These are phyloP conservation scores for Nakazawaea ernobii DNA, from an alignment of 805 yeast species.

Conservation along the genomic window DNA sequence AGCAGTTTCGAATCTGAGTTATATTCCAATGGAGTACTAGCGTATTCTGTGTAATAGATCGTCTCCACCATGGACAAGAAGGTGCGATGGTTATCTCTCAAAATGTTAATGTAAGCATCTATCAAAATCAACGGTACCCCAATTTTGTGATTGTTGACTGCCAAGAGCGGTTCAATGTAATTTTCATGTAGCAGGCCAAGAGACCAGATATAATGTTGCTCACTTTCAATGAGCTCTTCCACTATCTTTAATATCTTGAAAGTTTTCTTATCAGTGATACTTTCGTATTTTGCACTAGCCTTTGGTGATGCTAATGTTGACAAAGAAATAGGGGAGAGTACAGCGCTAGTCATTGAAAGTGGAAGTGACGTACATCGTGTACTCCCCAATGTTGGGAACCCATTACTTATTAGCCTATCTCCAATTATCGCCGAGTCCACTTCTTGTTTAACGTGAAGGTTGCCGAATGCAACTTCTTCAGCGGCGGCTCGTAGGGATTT, in stretches of 20 bases:
- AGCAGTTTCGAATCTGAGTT: slow-evolving; percentile 6
- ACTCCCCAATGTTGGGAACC: no score
- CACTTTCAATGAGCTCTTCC: slow-evolving; percentile 47
- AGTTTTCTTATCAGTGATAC: neutral
- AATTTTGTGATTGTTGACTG: slow-evolving; percentile 14
- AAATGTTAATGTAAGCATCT: slow-evolving; percentile 21
- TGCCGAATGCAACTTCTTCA: no score
- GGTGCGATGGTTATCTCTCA: slow-evolving; percentile 26
- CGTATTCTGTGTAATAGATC: slow-evolving; percentile 14
- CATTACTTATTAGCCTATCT: no score
- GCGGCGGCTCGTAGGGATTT: no score
- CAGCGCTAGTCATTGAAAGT: neutral
- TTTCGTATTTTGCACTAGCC: neutral
- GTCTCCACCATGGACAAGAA: slow-evolving; percentile 23
- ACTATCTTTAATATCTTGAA: slow-evolving; percentile 21
- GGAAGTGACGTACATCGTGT: neutral
- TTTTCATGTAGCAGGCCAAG: slow-evolving; percentile 35
- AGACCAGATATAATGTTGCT: slow-evolving; percentile 39
- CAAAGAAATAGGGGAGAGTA: neutral
- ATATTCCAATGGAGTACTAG: neutral
- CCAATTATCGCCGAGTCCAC: no score
- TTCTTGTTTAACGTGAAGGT: no score
- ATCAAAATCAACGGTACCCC: slow-evolving; percentile 31
- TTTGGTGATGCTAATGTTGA: slow-evolving; percentile 1
- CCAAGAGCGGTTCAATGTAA: slow-evolving; percentile 35